A percentile compares a stretch with the other conserved stretches of the same genome.
Conservation (phyloP, 495 filamentous ascomycete species). For the Aspergillus heteromorphus region DNA sequence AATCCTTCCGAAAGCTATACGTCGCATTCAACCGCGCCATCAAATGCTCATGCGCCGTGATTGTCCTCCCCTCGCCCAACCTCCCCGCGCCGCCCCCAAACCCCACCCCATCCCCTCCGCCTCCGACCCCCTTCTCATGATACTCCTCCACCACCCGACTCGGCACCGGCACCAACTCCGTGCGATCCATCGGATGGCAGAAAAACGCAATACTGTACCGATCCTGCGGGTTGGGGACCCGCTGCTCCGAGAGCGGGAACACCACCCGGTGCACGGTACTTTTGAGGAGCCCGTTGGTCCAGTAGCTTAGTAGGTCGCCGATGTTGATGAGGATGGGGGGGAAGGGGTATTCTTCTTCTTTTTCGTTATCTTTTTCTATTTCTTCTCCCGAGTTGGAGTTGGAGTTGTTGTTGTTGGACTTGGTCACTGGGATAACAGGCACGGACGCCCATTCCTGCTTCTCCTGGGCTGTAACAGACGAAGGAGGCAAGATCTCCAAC, state of each 20-base stretch:
- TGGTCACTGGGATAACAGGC: conserved; percentile 41
- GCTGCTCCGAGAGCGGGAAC: conserved; percentile 53
- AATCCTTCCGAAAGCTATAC: conserved; percentile 53
- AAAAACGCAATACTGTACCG: conserved; percentile 89
- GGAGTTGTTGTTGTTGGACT: too few species aligned
- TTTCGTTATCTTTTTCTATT: conserved; percentile 11
- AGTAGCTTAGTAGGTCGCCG: conserved; percentile 83
- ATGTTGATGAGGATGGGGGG: conserved; percentile 90
- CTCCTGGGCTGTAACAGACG: too few species aligned
- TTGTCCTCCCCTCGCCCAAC: conserved; percentile 45
- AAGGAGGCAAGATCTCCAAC: conserved; percentile 86
- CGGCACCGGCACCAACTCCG: conserved; percentile 69
- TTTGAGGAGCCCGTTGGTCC: conserved; percentile 81
- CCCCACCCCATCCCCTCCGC: conserved; percentile 27
- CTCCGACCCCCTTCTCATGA: conserved; percentile 24
- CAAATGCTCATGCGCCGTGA: conserved; percentile 85
- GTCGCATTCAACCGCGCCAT: conserved; percentile 67
- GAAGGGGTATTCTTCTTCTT: conserved; percentile 41
- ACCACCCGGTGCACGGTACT: conserved; percentile 87
- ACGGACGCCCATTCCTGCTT: conserved; percentile 49
- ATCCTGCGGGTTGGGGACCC: conserved; percentile 50
- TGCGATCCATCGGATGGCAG: conserved; percentile 74
- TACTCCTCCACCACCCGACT: conserved; percentile 51
- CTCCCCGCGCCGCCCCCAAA: conserved; percentile 38
- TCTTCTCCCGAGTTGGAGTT: background rate